These are phyloP conservation scores for Blepharisma undulans DNA, from an alignment of 169 alveolate genomes.

Conservation along the genomic window DNA sequence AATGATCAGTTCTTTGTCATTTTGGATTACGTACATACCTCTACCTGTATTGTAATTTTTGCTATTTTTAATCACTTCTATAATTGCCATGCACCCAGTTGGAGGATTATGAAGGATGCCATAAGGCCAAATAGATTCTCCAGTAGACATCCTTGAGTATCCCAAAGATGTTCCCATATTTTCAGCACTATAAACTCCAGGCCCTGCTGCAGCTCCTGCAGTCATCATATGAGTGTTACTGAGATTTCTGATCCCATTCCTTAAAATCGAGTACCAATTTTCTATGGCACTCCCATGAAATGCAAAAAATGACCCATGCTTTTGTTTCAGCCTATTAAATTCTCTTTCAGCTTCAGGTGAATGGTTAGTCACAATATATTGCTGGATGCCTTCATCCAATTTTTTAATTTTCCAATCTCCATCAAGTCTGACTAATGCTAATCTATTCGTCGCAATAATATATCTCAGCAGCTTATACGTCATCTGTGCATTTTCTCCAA, in stretches of 20 bases:
- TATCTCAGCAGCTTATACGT: constrained; percentile 48
- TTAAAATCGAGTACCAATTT: constrained; percentile 64
- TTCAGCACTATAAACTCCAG: constrained; percentile 59
- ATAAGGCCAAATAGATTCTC: not conserved
- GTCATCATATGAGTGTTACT: constrained; percentile 67
- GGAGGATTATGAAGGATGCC: not conserved
- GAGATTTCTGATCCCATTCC: constrained; percentile 70
- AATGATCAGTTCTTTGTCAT: constrained; percentile 54
- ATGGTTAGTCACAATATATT: constrained; percentile 10
- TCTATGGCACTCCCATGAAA: constrained; percentile 62
- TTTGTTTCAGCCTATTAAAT: constrained; percentile 37
- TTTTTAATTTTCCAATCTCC: not conserved
- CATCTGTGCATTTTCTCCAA: not conserved
- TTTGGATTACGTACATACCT: constrained; percentile 50
- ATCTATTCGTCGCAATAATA: constrained; percentile 50
- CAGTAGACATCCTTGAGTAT: constrained; percentile 31
- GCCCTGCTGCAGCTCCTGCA: constrained; percentile 73
- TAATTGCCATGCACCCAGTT: constrained; percentile 40
- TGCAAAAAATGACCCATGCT: constrained; percentile 51
- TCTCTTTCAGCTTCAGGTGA: constrained; percentile 36
- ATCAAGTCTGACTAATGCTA: constrained; percentile 25
- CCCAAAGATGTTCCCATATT: constrained; percentile 47
- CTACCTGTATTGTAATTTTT: constrained; percentile 35
- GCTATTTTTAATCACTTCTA: constrained; percentile 50
- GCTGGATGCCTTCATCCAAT: not conserved